Evolutionary conservation across 768 basidiomycete species (phyloP), one percentile per base, ranked within the genome.

Genomic region (Suillus cothurnatus): DNA sequence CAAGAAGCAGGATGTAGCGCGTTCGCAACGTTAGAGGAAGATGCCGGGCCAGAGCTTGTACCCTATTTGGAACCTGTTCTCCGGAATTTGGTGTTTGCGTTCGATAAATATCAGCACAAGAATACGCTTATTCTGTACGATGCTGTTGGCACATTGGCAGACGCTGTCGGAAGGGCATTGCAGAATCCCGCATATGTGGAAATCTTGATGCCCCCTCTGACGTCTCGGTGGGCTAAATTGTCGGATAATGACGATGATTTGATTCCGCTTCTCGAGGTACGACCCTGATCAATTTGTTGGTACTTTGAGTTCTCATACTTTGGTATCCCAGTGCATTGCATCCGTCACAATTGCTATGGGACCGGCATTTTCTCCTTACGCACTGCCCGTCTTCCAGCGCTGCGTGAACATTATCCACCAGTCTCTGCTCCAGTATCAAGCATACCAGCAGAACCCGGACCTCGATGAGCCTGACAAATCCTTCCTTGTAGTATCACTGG

Each of bases 1-100:
- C 97, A 99, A 80, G 97, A 99, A 78, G 97, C 97, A 5, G 97
- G 97, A 11, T 99, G 97, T 79, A 96, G 94, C 68, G 97, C 97
- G 1, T 99, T 99, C 72, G 97, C 97, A 15, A 99, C 97, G 19
- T 86, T 99, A 14, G 97, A 99, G 77, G 97, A 99, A 77, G 97
- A 99, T 75, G 97, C 97, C 6, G 97, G 95, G 2, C 72, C 84
- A 3, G 91, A 93, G 70, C 87, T 99, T 61, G 91, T 88, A 14
- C 97, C 97, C 2, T 99, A 92, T 80, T 88, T 99, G 19, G 95
- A 97, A 71, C 96, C 96, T 4, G 93, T 99, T 61, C 82, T 99
- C 64, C 89, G 92, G 62, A 98, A 98, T 77, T 84, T 99, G 61
- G 96, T 99, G 43, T 88, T 94, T 68, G 97, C 97, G 1, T 99